These are phyloP conservation scores for Meyerozyma sp. DNA, from an alignment of 1,139 yeast species.

Conservation along the genomic window DNA sequence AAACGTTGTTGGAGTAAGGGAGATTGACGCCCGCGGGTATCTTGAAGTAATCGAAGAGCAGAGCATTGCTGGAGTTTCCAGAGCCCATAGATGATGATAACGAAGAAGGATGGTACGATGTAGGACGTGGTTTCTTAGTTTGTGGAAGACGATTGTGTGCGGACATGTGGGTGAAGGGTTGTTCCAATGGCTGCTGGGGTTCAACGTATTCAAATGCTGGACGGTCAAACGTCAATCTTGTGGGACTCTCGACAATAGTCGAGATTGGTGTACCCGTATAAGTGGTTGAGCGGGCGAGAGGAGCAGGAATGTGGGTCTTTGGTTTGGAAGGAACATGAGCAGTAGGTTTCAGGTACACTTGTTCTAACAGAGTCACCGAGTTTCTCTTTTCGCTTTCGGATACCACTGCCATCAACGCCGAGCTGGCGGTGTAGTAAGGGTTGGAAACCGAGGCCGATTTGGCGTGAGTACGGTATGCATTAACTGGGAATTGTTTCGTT, in stretches of 20 bases:
- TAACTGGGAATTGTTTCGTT: constrained; percentile 13
- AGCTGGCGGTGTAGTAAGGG: constrained; percentile 48
- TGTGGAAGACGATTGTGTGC: constrained; percentile 16
- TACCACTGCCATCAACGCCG: constrained; percentile 65
- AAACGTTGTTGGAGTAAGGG: constrained; percentile 32
- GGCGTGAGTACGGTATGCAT: constrained; percentile 22
- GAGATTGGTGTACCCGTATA: constrained; percentile 37
- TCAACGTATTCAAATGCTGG: background rate
- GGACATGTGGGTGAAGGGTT: constrained; percentile 14
- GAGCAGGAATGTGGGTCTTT: constrained; percentile 13
- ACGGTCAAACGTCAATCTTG: constrained; percentile 12
- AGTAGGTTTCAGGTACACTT: constrained; percentile 4
- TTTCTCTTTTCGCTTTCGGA: constrained; percentile 25
- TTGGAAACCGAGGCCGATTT: constrained; percentile 32
- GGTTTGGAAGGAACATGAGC: constrained; percentile 2
- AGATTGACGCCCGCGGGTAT: constrained; percentile 26
- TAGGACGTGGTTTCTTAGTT: constrained; percentile 66
- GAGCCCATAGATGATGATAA: constrained; percentile 27
- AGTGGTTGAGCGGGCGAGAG: constrained; percentile 36
- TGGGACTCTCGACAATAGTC: constrained; percentile 45
- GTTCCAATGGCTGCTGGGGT: constrained; percentile 22
- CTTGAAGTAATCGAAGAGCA: constrained; percentile 28
- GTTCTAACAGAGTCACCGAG: constrained; percentile 16
- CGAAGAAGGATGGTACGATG: constrained; percentile 70
- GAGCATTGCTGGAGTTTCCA: constrained; percentile 14